Base-by-base conservation (phyloP, 2,329 filamentous ascomycete species). In the Fonsecaea pugnacius region DNA sequence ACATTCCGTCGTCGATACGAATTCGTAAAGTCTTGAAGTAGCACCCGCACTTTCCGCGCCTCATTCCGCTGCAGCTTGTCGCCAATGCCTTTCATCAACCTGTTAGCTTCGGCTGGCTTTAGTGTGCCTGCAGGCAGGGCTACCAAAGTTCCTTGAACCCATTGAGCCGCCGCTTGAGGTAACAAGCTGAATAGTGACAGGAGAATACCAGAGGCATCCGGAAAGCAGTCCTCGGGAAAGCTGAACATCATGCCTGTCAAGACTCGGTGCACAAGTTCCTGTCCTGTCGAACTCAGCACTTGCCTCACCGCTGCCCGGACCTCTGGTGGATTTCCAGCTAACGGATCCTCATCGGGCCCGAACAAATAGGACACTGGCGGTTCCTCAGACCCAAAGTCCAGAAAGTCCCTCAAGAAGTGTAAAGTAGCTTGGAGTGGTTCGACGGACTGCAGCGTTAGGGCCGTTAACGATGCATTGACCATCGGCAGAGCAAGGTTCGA, bases 211-310 rank as follows among this genome's bases (percentile, higher is more conserved):
- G 92, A 96, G 16, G 92, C 93, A 74, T 99, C 95, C 0, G 93
- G 89, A 74, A 98, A 96, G 78, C 93, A 97, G 76, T 98, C 95
- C 50, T 91, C 87, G 0, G 95, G 96, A 79, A 99, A 99, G 0
- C 90, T 96, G 76, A 97, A 97, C 94, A 99, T 98, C 93, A 99
- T 96, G 65, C 95, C 95, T 1, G 93, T 95, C 80, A 99, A 84
- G 63, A 96, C 89, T 68, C 93, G 90, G 78, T 96, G 94, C 7
- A 95, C 89, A 32, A 99, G 82, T 62, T 87, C 80, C 72, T 92
- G 89, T 40, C 95, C 92, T 68, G 92, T 87, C 1, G 83, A 79
- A 1, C 83, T 69, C 27, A 96, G 80, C 58, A 97, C 84, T 65
- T 86, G 84, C 76, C 89, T 91, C 64, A 98, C 89, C 7, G 89